Conservation (phyloP, 176 grass and related monocot genomes). For the Carex pumila region DNA sequence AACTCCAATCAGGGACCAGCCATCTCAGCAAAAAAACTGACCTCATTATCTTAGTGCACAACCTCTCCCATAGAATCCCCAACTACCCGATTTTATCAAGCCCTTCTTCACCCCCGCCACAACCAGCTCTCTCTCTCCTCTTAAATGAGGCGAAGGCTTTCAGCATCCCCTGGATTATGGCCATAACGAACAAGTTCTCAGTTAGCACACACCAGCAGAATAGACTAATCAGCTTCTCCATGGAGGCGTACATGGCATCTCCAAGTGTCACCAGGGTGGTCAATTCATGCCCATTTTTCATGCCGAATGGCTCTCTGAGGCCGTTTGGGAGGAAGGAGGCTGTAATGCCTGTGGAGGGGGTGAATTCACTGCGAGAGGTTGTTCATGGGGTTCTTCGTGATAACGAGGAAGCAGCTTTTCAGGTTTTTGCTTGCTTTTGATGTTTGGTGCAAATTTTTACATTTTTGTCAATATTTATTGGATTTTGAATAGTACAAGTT, state of each 20-base stretch:
- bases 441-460: neutral
- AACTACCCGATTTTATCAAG: slow-evolving; percentile 28
- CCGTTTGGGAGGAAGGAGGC: slow-evolving; percentile 57
- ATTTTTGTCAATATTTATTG: neutral
- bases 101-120: slow-evolving; percentile 25
- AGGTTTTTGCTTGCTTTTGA: slow-evolving; percentile 36
- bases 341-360: slow-evolving; percentile 75
- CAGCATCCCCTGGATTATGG: slow-evolving; percentile 76
- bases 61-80: slow-evolving; percentile 75
- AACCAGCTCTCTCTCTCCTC: slow-evolving; percentile 69
- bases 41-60: slow-evolving; percentile 87
- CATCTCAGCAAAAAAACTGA: slow-evolving; percentile 71
- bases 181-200: slow-evolving; percentile 88
- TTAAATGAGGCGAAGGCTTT: slow-evolving; percentile 74
- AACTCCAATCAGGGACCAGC: slow-evolving; percentile 45
- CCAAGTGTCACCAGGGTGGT: slow-evolving; percentile 53
- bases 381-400: slow-evolving; percentile 51
- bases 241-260: slow-evolving; percentile 72
- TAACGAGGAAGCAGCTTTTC: slow-evolving; percentile 66
- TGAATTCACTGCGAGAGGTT: slow-evolving; percentile 48
- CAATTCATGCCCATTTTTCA: slow-evolving; percentile 73
- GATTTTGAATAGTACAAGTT: neutral
- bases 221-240: slow-evolving; percentile 45
- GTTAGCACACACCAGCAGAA: slow-evolving; percentile 66
- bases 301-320: slow-evolving; percentile 41